A percentile compares a stretch with the other conserved stretches of the same genome.
Evolutionary conservation across 805 yeast species (phyloP).

Genomic region (Saccharomycopsis vini): DNA sequence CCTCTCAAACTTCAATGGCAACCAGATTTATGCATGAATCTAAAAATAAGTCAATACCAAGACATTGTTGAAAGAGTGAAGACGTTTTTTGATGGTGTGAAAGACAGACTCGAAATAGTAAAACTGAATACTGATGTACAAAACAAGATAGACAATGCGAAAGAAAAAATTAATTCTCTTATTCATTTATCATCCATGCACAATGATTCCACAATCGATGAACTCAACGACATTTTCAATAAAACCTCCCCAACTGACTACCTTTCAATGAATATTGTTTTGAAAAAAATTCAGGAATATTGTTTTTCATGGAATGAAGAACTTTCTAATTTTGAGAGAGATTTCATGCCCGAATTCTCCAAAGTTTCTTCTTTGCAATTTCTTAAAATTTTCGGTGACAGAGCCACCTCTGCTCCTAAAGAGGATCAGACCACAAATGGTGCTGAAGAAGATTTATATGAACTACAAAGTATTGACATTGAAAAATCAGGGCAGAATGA

Average conservation of each 20-base stretch:
- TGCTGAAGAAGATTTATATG: conserved; percentile 16
- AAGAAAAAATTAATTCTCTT: conserved; percentile 46
- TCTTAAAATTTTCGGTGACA: conserved; percentile 1
- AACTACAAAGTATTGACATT: too few relatives aligned
- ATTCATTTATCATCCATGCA: conserved; percentile 47
- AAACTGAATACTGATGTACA: conserved; percentile 53
- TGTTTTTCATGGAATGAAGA: conserved; percentile 85
- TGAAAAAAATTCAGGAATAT: conserved; percentile 66
- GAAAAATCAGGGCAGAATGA: too few relatives aligned
- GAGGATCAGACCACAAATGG: conserved; percentile 5
- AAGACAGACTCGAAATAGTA: conserved; percentile 65
- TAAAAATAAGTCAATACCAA: conserved; percentile 56
- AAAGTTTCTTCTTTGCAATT: conserved; percentile 6
- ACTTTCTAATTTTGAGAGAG: conserved; percentile 68
- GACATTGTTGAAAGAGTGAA: conserved; percentile 44
- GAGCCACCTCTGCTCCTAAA: background rate
- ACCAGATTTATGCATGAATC: conserved; percentile 56
- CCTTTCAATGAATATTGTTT: conserved; percentile 57
- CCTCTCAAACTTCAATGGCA: conserved; percentile 61
- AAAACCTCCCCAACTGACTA: conserved; percentile 54
- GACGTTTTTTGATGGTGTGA: conserved; percentile 64
- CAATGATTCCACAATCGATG: conserved; percentile 32
- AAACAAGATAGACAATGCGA: conserved; percentile 66
- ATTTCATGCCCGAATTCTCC: conserved; percentile 62
- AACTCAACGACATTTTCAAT: conserved; percentile 45